Evolutionary conservation across 108 stramenopile species (phyloP), one percentile per base, ranked within the genome.

Genomic region (Skeletonema tropicum): DNA sequence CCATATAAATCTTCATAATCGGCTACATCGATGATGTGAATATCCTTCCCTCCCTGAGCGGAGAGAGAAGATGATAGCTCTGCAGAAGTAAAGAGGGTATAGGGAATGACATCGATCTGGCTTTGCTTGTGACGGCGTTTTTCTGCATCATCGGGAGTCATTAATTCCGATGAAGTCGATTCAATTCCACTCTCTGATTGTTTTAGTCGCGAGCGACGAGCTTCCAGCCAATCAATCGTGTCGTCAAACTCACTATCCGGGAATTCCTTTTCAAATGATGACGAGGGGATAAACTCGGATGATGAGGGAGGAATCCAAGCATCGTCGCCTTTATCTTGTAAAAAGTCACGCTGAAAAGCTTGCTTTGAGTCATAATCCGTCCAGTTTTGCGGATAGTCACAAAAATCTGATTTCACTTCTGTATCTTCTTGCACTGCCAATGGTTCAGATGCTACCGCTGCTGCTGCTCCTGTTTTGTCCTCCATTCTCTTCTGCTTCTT

Each of bases 171-270:
- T 29, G 79, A 68, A 17, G 48, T 60, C 5, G 19, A 17, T 19
- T 30, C 25, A 3, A 1, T 42, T 30, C n/a, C 35, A 36, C 12
- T 38, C 9, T 29, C 41, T 14, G 33, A 48, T 29, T 72, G 42
- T 29, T 41, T 9, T 12, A 75, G 64, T 48, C 78, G 73, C 10
- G 77, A 75, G 26, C 93, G 88, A 17, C 93, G 86, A 9, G 88
- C 88, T 45, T 73, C 68, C 30, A 92, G 68, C 93, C 93, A 94
- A 71, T 94, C 93, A 21, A 88, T 76, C 14, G 60, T 74, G n/a
- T 67, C 71, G 11, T 76, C 69, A 32, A 77, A 58, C 15, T 35
- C 49, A 42, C 58, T 10, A 32, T 21, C 45, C 39, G 41, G 52
- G 30, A 25, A 19, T 52, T 23, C 12, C 61, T 67, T 3, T 36